phyloP scores from a whole-genome alignment of 805 yeast species.

The Schizosaccharomyces cryophilus region DNA sequence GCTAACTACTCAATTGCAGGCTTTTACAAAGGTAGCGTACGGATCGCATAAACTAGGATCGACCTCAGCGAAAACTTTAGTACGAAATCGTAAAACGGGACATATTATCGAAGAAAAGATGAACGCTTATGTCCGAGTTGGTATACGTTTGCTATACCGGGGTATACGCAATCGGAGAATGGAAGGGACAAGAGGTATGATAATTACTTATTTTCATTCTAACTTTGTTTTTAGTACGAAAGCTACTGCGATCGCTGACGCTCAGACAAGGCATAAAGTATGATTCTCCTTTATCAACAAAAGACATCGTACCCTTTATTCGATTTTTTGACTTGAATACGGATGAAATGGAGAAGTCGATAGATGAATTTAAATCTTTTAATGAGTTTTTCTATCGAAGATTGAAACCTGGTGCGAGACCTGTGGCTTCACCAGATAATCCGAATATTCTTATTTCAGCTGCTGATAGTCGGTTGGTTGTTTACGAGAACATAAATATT shows the following conservation, averaged over 20 bases:
- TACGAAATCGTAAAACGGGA: conserved; percentile 78
- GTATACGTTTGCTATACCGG: conserved; percentile 60
- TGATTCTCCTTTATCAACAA: conserved; percentile 41
- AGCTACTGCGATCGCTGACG: conserved; percentile 37
- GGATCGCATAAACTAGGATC: conserved; percentile 72
- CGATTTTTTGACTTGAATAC: conserved; percentile 62
- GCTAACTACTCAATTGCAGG: neutral
- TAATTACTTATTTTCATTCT: neutral
- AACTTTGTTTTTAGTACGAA: neutral
- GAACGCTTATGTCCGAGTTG: conserved; percentile 67
- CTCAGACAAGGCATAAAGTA: conserved; percentile 65
- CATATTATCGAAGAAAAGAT: conserved; percentile 79
- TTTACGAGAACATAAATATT: conserved; percentile 29
- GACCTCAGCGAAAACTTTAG: conserved; percentile 80
- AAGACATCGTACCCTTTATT: conserved; percentile 51
- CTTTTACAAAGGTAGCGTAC: conserved; percentile 52
- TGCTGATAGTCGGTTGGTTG: conserved; percentile 70
- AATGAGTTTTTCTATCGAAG: conserved; percentile 75
- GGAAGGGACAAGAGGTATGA: conserved; percentile 23
- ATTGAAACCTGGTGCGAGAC: conserved; percentile 46
- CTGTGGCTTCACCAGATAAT: conserved; percentile 32
- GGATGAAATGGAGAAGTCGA: conserved; percentile 35
- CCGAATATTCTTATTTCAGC: conserved; percentile 38
- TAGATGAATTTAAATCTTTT: conserved; percentile 35
- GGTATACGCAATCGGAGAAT: conserved; percentile 35